Evolutionary conservation across 306 rosid genomes (phyloP).

Genomic region (Biancaea sappan): DNA sequence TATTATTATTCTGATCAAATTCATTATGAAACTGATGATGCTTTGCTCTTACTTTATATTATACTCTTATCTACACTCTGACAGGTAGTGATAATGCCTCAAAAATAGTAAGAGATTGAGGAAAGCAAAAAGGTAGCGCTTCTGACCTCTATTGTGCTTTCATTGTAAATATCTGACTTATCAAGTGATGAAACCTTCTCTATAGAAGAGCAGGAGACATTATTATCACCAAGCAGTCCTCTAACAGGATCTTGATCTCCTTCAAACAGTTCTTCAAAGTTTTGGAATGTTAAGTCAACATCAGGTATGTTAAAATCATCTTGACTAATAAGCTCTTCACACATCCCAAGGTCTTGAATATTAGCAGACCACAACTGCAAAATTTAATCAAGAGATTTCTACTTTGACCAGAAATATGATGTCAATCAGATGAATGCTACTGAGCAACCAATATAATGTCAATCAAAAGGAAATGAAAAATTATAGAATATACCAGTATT

Average conservation of each 20-base stretch:
- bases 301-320: conserved; percentile 90
- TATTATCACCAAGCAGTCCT: conserved; percentile 49
- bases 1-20: conserved; percentile 8
- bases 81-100: conserved; percentile 14
- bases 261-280: conserved; percentile 75
- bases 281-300: conserved; percentile 78
- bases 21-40: not conserved
- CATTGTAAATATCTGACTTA: conserved; percentile 48
- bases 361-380: conserved; percentile 90
- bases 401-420: conserved; percentile 26
- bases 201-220: conserved; percentile 52
- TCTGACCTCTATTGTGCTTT: conserved; percentile 61
- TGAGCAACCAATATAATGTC: conserved; percentile 22
- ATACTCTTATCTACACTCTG: not conserved
- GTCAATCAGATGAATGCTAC: conserved; percentile 18
- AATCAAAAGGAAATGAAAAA: not conserved
- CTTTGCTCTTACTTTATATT: conserved; percentile 8
- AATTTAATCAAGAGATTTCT: conserved; percentile 32
- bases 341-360: conserved; percentile 91
- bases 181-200: conserved; percentile 58
- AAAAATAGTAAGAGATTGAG: not conserved
- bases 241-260: conserved; percentile 71
- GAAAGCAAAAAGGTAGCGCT: conserved; percentile 10
- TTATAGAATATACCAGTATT: not conserved
- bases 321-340: conserved; percentile 65